Evolutionary conservation across 192 early-diverging fungal genomes (phyloP).

Genomic region (Coemansia sp.): DNA sequence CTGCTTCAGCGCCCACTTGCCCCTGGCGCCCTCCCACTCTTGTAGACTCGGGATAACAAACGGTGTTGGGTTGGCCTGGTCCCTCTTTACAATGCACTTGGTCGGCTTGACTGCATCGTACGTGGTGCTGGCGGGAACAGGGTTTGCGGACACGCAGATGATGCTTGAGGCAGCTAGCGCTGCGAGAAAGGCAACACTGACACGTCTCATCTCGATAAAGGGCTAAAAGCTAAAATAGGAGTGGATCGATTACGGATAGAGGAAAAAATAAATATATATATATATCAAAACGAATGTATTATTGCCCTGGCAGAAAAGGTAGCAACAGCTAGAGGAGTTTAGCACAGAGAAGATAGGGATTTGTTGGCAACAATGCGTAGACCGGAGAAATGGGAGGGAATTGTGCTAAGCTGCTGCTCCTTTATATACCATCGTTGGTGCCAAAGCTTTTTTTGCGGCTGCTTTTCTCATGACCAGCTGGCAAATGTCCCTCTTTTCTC

Average conservation of each 20-base stretch:
- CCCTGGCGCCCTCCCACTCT: conserved; percentile 39
- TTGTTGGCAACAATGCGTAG: not conserved
- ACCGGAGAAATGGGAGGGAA: not conserved
- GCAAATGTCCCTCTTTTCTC: not conserved
- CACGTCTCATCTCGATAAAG: conserved; percentile 17
- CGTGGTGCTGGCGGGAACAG: conserved; percentile 19
- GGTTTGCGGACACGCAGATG: conserved; percentile 22
- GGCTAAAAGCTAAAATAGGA: not conserved
- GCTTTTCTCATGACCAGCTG: not conserved
- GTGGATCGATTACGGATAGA: not conserved
- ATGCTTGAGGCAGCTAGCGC: conserved; percentile 31
- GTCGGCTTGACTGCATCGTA: conserved; percentile 4
- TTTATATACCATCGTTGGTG: not conserved
- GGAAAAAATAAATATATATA: not conserved
- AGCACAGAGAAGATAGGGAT: not conserved
- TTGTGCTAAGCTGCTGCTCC: not conserved
- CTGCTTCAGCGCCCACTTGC: conserved; percentile 33
- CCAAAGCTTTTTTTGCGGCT: not conserved
- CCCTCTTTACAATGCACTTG: conserved; percentile 1
- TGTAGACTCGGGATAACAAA: conserved; percentile 49
- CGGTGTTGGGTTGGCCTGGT: conserved; percentile 33
- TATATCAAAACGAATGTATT: not conserved
- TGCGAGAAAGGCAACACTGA: conserved; percentile 28
- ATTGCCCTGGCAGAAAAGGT: not conserved
- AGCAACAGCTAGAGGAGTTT: not conserved